These are phyloP conservation scores for Mortierella alpina DNA, from an alignment of 192 early-diverging fungal species.

Conservation along the genomic window DNA sequence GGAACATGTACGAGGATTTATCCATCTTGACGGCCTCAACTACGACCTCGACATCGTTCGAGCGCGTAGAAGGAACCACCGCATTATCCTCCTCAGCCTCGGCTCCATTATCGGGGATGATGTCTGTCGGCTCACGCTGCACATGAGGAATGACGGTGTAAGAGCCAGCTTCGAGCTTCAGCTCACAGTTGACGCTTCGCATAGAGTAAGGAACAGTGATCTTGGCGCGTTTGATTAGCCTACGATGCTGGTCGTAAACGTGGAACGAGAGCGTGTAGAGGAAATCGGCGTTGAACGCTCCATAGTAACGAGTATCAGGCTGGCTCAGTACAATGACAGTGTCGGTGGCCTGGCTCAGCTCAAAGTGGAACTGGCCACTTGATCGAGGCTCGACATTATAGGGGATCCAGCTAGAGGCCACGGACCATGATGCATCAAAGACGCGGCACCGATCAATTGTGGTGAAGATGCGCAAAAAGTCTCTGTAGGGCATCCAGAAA, in stretches of 20 bases:
- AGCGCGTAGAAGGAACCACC: constrained; percentile 22
- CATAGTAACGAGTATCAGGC: constrained; percentile 50
- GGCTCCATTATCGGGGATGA: not conserved
- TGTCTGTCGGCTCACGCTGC: constrained; percentile 36
- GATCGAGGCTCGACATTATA: constrained; percentile 54
- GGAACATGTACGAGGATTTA: constrained; percentile 48
- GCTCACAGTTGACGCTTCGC: constrained; percentile 49
- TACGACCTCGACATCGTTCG: constrained; percentile 30
- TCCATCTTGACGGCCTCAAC: constrained; percentile 50
- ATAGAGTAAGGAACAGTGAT: constrained; percentile 39
- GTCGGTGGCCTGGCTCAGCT: constrained; percentile 11
- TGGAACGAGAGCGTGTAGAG: constrained; percentile 43
- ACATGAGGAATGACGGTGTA: constrained; percentile 53
- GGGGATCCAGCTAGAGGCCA: constrained; percentile 51
- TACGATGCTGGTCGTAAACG: constrained; percentile 25
- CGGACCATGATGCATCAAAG: constrained; percentile 49
- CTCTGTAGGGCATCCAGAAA: constrained; percentile 57
- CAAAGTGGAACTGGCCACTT: constrained; percentile 38
- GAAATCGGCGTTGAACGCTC: constrained; percentile 36
- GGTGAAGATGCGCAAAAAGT: constrained; percentile 46
- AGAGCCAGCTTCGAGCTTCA: constrained; percentile 30
- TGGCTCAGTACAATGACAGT: constrained; percentile 48
- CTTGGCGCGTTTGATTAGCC: constrained; percentile 39
- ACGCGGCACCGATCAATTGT: constrained; percentile 41
- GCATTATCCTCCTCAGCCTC: constrained; percentile 24